Conservation (phyloP, 2,329 filamentous ascomycete genomes). For the Leptodontidium sp. region DNA sequence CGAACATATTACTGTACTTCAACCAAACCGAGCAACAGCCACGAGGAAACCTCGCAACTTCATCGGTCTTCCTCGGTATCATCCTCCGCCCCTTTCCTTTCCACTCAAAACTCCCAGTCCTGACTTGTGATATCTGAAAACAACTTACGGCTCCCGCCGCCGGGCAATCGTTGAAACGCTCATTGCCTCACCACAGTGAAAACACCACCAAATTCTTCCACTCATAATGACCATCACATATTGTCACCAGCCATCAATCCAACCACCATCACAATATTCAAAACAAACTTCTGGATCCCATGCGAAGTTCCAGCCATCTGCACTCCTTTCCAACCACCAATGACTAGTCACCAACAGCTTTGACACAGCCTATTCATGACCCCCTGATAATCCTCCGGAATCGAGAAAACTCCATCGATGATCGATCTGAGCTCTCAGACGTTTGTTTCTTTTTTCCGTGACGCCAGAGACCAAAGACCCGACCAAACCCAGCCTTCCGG, state of each 20-base stretch:
- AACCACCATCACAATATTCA: background rate
- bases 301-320: constrained; percentile 5
- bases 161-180: background rate
- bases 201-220: background rate
- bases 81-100: background rate
- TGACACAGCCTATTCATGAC: background rate
- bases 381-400: constrained; percentile 3
- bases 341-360: background rate
- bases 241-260: background rate
- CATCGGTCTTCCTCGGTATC: background rate
- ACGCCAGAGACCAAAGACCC: background rate
- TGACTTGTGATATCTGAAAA: constrained; percentile 2
- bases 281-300: background rate
- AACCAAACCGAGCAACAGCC: background rate
- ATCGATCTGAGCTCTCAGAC: constrained; percentile 4
- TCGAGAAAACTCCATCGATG: constrained; percentile 5
- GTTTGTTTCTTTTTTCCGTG: background rate
- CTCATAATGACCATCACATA: background rate
- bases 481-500: constrained; percentile 1
- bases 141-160: background rate
- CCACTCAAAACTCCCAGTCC: background rate
- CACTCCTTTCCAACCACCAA: constrained; percentile 1
- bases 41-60: background rate
- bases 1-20: constrained; percentile 3
- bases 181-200: background rate